Base-by-base conservation (phyloP, 2,329 filamentous ascomycete species). In the Alternaria gaisen region DNA sequence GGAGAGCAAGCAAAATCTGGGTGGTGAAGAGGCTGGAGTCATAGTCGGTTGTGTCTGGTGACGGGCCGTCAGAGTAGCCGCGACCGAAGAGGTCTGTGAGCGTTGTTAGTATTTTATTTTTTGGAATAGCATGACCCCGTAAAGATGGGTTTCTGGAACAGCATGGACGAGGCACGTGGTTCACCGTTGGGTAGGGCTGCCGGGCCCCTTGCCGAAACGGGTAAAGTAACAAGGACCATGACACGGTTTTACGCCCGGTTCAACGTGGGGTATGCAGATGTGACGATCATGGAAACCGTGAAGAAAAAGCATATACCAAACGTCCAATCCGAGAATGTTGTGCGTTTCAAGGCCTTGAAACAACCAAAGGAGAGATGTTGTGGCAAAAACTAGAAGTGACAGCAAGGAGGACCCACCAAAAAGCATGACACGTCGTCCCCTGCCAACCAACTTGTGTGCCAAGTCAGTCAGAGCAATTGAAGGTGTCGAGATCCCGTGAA, bases 401-500 rank as follows among this genome's bases (percentile, higher is more conserved):
- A 56, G 50, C 34, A 58, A 36, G 56, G 53, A 56, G 44, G 47
- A 73, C 85, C 78, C 79, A 86, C 79, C 89, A 72, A 94, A 93
- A 1, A 94, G 80, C 86, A 96, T 90, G 2, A 97, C 92, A 62
- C 92, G 84, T 75, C 86, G 93, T 1, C 91, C 91, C 57, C 82
- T 83, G 7, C 81, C 80, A 1, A 86, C 91, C 53, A 96, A 83
- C 53, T 84, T 85, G 72, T 87, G 83, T 14, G 90, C 90, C 36
- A 95, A 75, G 42, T 86, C 84, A 2, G 87, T 88, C 18, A 94
- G 80, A 0, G 91, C 85, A 48, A 94, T 81, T 63, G 88, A 89
- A 0, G 93, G 92, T 6, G 92, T 95, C 51, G 88, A 91, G 70
- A 95, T 94, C 5, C 93, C 93, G 76, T 94, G 93, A 16, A 96